These are phyloP conservation scores for Boletus sp. DNA, from an alignment of 1,284 basidiomycete genomes.

Conservation along the genomic window DNA sequence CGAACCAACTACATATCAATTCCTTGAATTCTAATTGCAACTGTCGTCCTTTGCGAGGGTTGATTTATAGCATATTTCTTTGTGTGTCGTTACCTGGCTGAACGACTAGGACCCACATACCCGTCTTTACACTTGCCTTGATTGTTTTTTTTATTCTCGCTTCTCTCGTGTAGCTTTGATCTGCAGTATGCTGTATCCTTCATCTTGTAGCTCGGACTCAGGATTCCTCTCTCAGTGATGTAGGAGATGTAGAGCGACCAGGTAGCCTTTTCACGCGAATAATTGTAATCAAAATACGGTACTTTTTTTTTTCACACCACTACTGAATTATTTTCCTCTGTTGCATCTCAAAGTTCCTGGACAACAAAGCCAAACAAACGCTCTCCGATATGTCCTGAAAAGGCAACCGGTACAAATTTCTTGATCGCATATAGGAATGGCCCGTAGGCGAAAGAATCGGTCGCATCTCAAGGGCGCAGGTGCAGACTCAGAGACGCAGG, in stretches of 20 bases:
- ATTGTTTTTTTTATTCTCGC: conserved; percentile 4
- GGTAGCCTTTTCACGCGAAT: conserved; percentile 4
- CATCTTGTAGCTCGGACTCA: conserved; percentile 6
- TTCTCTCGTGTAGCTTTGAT: conserved; percentile 31
- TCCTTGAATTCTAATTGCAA: conserved; percentile 63
- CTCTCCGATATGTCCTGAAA: conserved; percentile 15
- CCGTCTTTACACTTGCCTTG: neutral
- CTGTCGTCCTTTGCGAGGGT: conserved; percentile 3
- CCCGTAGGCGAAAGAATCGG: conserved; percentile 76
- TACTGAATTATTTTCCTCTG: no score
- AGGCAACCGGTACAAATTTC: conserved; percentile 20
- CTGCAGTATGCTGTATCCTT: conserved; percentile 29
- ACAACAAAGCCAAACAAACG: conserved; percentile 27
- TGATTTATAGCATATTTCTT: conserved; percentile 30
- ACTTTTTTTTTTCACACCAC: no score
- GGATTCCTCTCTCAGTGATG: conserved; percentile 8
- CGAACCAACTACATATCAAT: conserved; percentile 63
- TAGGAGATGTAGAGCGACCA: conserved; percentile 17
- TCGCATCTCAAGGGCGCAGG: conserved; percentile 74
- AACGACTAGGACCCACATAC: conserved; percentile 10
- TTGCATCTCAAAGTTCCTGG: conserved; percentile 1
- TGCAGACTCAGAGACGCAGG: conserved; percentile 32
- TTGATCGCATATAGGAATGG: conserved; percentile 61
- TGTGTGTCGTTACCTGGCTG: conserved; percentile 10
- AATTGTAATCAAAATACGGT: conserved; percentile 6